These are phyloP conservation scores for Diplodia corticola DNA, from an alignment of 2,329 filamentous ascomycete genomes.

Conservation along the genomic window DNA sequence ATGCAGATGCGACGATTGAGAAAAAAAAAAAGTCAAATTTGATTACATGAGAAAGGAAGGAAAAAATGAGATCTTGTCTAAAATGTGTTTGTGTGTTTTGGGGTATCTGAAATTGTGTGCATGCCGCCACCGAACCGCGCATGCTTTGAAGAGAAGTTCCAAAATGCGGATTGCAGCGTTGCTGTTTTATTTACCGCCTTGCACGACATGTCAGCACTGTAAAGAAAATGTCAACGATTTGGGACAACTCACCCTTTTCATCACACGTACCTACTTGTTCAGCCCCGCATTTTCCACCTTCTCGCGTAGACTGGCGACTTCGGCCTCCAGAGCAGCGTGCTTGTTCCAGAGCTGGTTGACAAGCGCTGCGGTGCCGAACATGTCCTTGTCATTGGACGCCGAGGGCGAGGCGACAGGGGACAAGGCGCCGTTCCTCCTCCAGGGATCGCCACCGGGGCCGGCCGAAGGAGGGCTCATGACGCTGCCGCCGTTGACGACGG, in stretches of 20 bases:
- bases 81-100: neutral
- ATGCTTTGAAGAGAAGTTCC: neutral
- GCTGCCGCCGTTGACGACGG: neutral
- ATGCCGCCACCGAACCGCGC: neutral
- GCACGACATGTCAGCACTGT: no score
- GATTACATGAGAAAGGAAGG: no score
- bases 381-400: conserved; percentile 1
- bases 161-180: neutral
- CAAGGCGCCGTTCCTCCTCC: neutral
- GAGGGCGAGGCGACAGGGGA: neutral
- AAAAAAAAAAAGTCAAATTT: neutral
- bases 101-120: neutral
- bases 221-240: no score
- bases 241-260: neutral
- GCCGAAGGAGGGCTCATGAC: no score
- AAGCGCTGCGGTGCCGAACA: neutral
- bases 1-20: no score
- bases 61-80: neutral
- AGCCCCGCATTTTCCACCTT: neutral
- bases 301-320: neutral
- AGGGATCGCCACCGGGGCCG: neutral
- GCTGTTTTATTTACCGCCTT: neutral
- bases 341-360: conserved; percentile 16
- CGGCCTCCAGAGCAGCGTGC: conserved; percentile 5
- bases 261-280: neutral